These are phyloP conservation scores for Corymbia citriodora DNA, from an alignment of 441 rosid genomes.

Conservation along the genomic window DNA sequence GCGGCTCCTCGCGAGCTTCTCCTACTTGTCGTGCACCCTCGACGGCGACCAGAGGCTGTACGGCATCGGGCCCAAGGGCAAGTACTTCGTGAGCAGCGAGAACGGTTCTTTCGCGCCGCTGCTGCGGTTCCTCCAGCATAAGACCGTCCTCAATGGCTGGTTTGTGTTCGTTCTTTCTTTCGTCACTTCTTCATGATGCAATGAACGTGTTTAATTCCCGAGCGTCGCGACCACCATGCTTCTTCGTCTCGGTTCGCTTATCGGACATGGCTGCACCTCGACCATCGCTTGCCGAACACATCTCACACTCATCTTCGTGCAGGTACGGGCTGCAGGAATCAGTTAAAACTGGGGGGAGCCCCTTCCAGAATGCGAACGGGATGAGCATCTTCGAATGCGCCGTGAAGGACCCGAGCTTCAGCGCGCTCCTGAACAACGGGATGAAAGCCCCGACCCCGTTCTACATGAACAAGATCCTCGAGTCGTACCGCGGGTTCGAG, in stretches of 20 bases:
- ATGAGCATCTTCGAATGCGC: not conserved
- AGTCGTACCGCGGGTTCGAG: not conserved
- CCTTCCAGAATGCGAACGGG: not conserved
- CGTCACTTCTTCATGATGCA: not conserved
- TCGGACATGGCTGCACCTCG: not conserved
- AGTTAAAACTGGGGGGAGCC: not conserved
- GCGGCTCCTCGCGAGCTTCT: not conserved
- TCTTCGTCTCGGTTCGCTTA: not conserved
- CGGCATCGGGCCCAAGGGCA: not conserved
- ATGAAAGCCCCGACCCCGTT: not conserved
- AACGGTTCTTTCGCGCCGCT: not conserved
- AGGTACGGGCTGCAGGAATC: conserved; percentile 5
- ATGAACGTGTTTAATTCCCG: not conserved
- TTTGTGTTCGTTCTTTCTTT: not conserved
- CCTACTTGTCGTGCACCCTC: not conserved
- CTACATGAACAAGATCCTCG: not conserved
- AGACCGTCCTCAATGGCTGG: not conserved
- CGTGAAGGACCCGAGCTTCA: not conserved
- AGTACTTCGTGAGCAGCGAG: not conserved
- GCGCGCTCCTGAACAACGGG: not conserved
- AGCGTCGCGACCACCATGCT: not conserved
- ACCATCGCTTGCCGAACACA: not conserved
- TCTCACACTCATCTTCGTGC: not conserved
- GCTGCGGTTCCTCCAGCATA: not conserved
- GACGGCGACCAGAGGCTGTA: not conserved